These are phyloP conservation scores for Rhizophagus clarus DNA, from an alignment of 192 early-diverging fungal species.

Conservation along the genomic window DNA sequence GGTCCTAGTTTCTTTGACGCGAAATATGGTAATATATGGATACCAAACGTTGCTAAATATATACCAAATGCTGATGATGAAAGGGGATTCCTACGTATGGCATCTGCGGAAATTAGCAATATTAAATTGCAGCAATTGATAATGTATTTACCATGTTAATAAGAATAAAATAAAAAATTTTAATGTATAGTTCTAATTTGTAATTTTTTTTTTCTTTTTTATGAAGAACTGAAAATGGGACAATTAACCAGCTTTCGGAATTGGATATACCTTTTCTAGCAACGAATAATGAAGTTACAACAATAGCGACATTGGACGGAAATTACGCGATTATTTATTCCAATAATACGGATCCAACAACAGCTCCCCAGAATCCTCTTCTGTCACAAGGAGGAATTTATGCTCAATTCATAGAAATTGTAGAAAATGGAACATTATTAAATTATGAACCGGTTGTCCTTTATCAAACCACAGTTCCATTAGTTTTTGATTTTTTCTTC, in stretches of 20 bases:
- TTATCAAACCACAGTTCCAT: too few species aligned
- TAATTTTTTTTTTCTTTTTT: not conserved
- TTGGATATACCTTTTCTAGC: not conserved
- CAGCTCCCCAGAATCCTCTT: not conserved
- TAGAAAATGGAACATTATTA: not conserved
- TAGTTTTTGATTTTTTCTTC: not conserved
- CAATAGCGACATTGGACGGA: not conserved
- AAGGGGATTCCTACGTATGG: not conserved
- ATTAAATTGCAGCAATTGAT: not conserved
- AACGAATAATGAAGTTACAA: too few species aligned
- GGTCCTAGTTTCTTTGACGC: not conserved
- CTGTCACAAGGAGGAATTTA: not conserved
- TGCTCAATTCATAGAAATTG: not conserved
- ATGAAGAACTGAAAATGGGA: not conserved
- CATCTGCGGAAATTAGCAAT: not conserved
- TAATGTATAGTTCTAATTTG: too few species aligned
- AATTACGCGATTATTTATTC: too few species aligned
- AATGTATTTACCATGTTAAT: not conserved
- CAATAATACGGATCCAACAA: too few species aligned
- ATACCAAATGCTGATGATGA: not conserved
- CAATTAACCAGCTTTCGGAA: not conserved
- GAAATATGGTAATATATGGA: not conserved
- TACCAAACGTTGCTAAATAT: not conserved
- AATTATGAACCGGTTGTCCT: too few species aligned
- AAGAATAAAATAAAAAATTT: too few species aligned